Evolutionary conservation across 371 early-diverging fungal species (phyloP).

Genomic region (Lichtheimia corymbifera): DNA sequence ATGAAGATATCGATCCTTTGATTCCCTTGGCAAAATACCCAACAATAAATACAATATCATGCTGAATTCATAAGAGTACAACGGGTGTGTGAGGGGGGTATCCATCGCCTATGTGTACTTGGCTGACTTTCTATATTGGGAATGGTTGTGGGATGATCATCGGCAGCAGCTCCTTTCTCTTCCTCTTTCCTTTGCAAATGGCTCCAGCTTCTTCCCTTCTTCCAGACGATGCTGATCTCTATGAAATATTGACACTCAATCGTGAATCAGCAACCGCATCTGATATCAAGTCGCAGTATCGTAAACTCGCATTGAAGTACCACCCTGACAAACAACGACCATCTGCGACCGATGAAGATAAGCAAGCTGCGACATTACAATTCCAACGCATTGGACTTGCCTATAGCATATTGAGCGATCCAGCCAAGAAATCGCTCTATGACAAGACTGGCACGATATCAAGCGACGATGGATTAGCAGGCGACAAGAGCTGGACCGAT

Average conservation of each 20-base stretch:
- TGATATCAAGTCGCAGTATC: constrained; percentile 86
- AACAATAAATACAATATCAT: too few relatives aligned
- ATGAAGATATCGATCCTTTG: too few relatives aligned
- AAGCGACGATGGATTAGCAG: constrained; percentile 45
- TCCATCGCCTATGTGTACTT: too few relatives aligned
- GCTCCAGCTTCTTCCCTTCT: constrained; percentile 7
- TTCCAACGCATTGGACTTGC: constrained; percentile 86
- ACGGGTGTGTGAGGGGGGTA: too few relatives aligned
- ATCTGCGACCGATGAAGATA: constrained; percentile 61
- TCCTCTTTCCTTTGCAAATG: not conserved
- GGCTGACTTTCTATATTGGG: too few relatives aligned
- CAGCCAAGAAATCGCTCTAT: constrained; percentile 72
- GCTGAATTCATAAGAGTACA: too few relatives aligned
- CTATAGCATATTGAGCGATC: constrained; percentile 84
- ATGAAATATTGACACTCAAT: constrained; percentile 71
- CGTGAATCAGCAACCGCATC: constrained; percentile 54
- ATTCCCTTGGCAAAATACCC: too few relatives aligned
- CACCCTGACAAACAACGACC: constrained; percentile 84
- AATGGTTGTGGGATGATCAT: too few relatives aligned
- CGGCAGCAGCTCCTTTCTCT: not conserved
- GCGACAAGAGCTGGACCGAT: constrained; percentile 74
- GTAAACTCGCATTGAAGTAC: constrained; percentile 74
- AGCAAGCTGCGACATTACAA: constrained; percentile 69
- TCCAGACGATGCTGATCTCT: constrained; percentile 27
- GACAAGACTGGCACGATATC: constrained; percentile 61